A percentile compares a stretch with the other conserved stretches of the same genome.
These are phyloP conservation scores for Zygnema cylindricum DNA, from an alignment of 139 green algal genomes.

Conservation along the genomic window DNA sequence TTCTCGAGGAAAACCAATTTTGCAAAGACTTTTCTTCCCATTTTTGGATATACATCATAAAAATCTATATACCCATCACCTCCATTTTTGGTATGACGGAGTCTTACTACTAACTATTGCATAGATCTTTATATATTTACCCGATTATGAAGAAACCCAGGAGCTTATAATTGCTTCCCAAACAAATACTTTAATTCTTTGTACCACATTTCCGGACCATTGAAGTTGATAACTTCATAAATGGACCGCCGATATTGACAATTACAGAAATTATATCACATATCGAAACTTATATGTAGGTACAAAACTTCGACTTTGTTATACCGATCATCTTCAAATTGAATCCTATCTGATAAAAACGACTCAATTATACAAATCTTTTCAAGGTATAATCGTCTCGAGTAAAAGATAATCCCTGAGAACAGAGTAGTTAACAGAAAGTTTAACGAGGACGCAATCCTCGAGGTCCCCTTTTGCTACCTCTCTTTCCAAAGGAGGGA, in stretches of 20 bases:
- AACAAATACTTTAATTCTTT: no score
- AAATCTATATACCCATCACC: neutral
- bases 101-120: no score
- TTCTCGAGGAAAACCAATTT: neutral
- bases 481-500: slow-evolving; percentile 6
- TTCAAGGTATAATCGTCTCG: neutral
- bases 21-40: neutral
- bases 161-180: no score
- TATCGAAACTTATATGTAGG: no score
- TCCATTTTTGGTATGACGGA: no score
- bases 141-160: no score
- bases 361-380: neutral
- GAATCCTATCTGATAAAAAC: neutral
- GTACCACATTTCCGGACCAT: no score
- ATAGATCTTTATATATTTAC: no score
- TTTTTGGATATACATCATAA: neutral
- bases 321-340: neutral
- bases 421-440: neutral
- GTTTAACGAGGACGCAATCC: slow-evolving; percentile 31
- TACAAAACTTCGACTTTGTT: no score
- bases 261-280: no score
- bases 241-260: no score
- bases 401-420: neutral
- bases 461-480: slow-evolving; percentile 34
- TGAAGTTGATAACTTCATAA: no score